Conservation (phyloP, 352 stramenopile genomes). For the Pythium rishiriense region DNA sequence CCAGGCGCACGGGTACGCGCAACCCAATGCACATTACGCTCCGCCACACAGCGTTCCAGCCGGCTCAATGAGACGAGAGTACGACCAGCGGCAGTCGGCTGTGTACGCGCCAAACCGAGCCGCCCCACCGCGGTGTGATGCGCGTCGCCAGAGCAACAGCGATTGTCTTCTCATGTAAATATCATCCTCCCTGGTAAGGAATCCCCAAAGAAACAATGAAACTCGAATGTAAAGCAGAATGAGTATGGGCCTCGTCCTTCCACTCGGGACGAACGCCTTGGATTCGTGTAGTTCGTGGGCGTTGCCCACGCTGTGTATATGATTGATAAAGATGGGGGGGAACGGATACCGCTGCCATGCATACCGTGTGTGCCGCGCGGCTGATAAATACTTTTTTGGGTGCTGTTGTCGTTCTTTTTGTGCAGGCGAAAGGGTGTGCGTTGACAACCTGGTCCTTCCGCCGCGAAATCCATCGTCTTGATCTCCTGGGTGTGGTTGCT, state of each 20-base stretch:
- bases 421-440: conserved; percentile 20
- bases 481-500: background rate
- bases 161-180: conserved; percentile 59
- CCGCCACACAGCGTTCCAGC: background rate
- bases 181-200: too few species aligned
- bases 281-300: background rate
- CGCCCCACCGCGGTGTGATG: conserved; percentile 3
- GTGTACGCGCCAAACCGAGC: conserved; percentile 26
- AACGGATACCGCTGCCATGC: background rate
- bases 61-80: conserved; percentile 26
- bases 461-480: conserved; percentile 12
- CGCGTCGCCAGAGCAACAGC: conserved; percentile 21
- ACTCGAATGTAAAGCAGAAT: background rate
- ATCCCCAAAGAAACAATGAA: background rate
- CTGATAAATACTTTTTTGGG: conserved; percentile 21
- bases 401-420: background rate
- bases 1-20: background rate
- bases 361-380: background rate
- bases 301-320: too few species aligned
- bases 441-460: conserved; percentile 15
- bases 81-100: conserved; percentile 46
- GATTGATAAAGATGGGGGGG: background rate
- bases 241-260: conserved; percentile 10
- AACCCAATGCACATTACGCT: background rate
- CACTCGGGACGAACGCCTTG: conserved; percentile 12